These are phyloP conservation scores for Xylariomycetidae sp. DNA, from an alignment of 2,329 filamentous ascomycete species.

Conservation along the genomic window DNA sequence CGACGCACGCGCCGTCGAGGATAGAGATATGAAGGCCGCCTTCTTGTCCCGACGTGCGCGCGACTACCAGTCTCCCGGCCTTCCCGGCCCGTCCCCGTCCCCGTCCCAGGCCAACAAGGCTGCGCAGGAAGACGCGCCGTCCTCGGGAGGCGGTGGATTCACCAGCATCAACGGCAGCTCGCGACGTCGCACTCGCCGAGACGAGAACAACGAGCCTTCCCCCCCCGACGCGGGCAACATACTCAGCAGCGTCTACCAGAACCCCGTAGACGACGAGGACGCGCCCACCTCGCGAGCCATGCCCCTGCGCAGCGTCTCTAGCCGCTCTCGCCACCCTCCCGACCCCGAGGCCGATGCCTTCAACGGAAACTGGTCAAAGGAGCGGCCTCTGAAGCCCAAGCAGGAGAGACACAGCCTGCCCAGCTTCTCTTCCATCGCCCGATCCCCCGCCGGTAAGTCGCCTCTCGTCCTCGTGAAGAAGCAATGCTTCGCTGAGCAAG, in stretches of 20 bases:
- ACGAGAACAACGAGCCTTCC: constrained; percentile 23
- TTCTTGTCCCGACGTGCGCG: constrained; percentile 11
- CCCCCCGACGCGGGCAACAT: constrained; percentile 25
- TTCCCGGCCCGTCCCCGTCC: constrained; percentile 10
- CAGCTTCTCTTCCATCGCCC: constrained; percentile 13
- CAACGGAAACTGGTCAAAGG: constrained; percentile 5
- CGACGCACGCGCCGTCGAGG: constrained; percentile 16
- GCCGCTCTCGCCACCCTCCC: constrained; percentile 12
- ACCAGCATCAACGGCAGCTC: constrained; percentile 25
- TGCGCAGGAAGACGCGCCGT: no score
- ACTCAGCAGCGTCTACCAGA: constrained; percentile 27
- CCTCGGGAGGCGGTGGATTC: constrained; percentile 22
- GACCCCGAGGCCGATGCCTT: constrained; percentile 3
- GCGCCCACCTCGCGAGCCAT: constrained; percentile 16
- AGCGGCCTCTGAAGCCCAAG: constrained; percentile 21
- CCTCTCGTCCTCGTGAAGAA: constrained; percentile 7
- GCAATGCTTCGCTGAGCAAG: no score
- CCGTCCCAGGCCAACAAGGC: constrained; percentile 12
- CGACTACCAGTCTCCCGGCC: constrained; percentile 9
- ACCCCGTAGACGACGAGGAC: constrained; percentile 23
- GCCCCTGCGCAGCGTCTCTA: constrained; percentile 13
- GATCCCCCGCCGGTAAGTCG: constrained; percentile 11
- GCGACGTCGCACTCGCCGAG: constrained; percentile 16
- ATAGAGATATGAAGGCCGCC: constrained; percentile 8
- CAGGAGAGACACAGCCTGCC: constrained; percentile 25